Evolutionary conservation across 306 rosid species (phyloP), one percentile per base, ranked within the genome.

Genomic region (Cicer judaicum): DNA sequence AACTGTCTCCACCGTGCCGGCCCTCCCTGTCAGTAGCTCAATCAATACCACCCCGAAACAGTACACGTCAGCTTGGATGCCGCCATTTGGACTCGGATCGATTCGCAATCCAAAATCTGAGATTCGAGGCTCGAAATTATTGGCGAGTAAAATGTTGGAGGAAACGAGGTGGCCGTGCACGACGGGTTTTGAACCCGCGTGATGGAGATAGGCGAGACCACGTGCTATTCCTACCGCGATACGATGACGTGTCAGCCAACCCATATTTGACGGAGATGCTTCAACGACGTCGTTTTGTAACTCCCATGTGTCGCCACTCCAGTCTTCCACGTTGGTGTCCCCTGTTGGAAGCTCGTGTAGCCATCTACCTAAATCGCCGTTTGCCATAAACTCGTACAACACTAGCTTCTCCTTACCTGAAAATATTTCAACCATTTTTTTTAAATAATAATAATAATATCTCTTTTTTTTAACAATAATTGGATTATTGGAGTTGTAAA

Each of bases 301-400:
- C 68, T 93, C 97, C 98, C 98, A 91, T 69, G 85, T 93, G 89
- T 91, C 98, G 0, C 79, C 57, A 12, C 86, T 88, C 96, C 98
- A 93, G 38, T 91, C 96, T 62, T 93, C 98, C 21, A 91, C 91
- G 77, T 89, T 89, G 64, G 97, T 83, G 39, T 88, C 82, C 29
- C 98, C 97, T 0, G 96, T 78, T 5, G 97, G 97, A 1, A 93
- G 94, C 82, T 89, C 98, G 64, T 91, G 97, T 16, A 91, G 76
- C 98, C 98, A 93, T 79, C 91, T 81, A 1, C 87, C 90, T 52
- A 93, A 59, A 73, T 93, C 94, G 8, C 98, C 98, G 78, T 91
- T 91, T 41, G 87, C 79, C 94, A 93, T 87, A 81, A 81, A 93
- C 73, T 93, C 94, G 56, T 76, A 87, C 70, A 93, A 7, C 19